Conservation (phyloP, 768 basidiomycete genomes). For the Exsudoporus frostii region DNA sequence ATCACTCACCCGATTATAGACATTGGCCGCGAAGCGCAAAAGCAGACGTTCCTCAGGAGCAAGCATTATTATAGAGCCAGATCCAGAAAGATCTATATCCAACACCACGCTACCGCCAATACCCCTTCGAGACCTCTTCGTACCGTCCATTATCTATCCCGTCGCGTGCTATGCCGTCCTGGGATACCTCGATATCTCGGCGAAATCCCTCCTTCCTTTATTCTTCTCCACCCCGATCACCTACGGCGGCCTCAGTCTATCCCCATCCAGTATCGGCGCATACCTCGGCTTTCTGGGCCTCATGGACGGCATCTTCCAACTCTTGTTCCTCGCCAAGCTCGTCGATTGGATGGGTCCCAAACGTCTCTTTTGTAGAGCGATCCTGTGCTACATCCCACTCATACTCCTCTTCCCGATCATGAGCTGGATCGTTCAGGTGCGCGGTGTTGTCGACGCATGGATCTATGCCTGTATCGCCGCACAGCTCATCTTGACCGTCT, state of each 20-base stretch:
- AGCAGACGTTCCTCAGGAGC: not conserved
- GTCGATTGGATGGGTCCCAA: conserved; percentile 37
- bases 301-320: conserved; percentile 38
- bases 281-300: conserved; percentile 37
- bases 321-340: conserved; percentile 36
- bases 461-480: conserved; percentile 47
- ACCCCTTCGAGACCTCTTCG: conserved; percentile 41
- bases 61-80: not conserved
- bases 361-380: conserved; percentile 26
- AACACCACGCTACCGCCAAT: conserved; percentile 33
- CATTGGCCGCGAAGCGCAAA: conserved; percentile 9
- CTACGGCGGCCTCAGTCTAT: conserved; percentile 37
- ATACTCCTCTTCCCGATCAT: conserved; percentile 34
- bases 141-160: conserved; percentile 32
- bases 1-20: conserved; percentile 11
- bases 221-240: conserved; percentile 39
- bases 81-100: conserved; percentile 4
- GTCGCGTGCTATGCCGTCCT: conserved; percentile 33
- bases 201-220: conserved; percentile 37
- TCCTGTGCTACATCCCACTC: conserved; percentile 20
- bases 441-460: conserved; percentile 37
- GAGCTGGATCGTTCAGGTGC: conserved; percentile 41
- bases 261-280: conserved; percentile 37
- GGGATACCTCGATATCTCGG: conserved; percentile 38
- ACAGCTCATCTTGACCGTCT: conserved; percentile 47